A percentile compares a stretch with the other conserved stretches of the same genome.
Evolutionary conservation across 192 early-diverging fungal species (phyloP).

Genomic region (Ambispora gerdemannii): DNA sequence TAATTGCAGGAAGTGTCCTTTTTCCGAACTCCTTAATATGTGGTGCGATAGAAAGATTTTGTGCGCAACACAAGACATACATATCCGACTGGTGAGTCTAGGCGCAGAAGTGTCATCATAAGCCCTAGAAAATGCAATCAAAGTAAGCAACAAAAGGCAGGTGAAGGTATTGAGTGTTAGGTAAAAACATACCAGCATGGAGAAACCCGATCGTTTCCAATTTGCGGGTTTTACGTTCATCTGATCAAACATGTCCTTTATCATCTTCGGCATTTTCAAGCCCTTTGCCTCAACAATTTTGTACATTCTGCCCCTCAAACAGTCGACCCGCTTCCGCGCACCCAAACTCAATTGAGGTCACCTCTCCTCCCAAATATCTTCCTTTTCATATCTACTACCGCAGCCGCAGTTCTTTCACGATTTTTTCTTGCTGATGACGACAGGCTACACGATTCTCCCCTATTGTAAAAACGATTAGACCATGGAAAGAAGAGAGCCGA

Average conservation of each 20-base stretch:
- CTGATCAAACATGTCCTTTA: constrained; percentile 33
- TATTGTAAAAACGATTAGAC: constrained; percentile 21
- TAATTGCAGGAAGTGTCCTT: constrained; percentile 15
- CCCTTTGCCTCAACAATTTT: constrained; percentile 20
- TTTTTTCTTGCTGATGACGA: constrained; percentile 30
- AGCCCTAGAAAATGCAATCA: constrained; percentile 23
- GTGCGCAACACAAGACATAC: constrained; percentile 16
- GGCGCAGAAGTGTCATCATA: constrained; percentile 6
- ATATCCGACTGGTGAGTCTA: constrained; percentile 30
- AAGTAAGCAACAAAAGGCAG: background rate
- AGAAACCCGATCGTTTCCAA: constrained; percentile 31
- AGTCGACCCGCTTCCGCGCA: constrained; percentile 31
- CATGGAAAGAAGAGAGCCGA: constrained; percentile 11
- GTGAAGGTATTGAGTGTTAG: constrained; percentile 1
- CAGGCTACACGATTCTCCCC: constrained; percentile 21
- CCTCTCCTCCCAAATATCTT: constrained; percentile 29
- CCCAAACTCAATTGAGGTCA: constrained; percentile 29
- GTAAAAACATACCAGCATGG: constrained; percentile 28
- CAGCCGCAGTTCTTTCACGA: constrained; percentile 3
- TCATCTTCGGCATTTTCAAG: constrained; percentile 30
- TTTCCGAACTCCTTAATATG: background rate
- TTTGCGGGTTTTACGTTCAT: constrained; percentile 27
- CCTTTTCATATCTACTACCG: constrained; percentile 11
- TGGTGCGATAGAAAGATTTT: constrained; percentile 12
- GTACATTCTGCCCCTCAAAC: constrained; percentile 20